These are phyloP conservation scores for Pontederia paniculata DNA, from an alignment of 176 grass and related monocot species.

Conservation along the genomic window DNA sequence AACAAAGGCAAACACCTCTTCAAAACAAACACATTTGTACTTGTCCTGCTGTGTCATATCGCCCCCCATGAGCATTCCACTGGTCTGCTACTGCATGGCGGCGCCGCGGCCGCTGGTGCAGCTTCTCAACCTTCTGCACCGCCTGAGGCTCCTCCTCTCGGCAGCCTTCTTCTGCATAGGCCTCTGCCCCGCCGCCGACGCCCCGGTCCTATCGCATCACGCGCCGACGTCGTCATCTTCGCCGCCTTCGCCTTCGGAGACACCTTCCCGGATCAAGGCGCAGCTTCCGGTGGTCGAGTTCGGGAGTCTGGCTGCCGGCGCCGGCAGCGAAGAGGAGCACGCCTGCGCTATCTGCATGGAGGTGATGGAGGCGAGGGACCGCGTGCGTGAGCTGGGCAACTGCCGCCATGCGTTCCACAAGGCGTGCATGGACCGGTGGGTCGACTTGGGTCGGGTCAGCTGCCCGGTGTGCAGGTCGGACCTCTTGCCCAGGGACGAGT, in stretches of 20 bases:
- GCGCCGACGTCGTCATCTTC: slow-evolving; percentile 3
- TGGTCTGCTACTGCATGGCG: slow-evolving; percentile 44
- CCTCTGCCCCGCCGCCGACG: slow-evolving; percentile 33
- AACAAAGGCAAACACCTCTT: too few species aligned
- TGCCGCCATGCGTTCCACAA: too few species aligned
- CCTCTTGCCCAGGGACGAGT: too few species aligned
- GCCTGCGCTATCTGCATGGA: background rate
- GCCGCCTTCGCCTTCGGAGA: slow-evolving; percentile 1
- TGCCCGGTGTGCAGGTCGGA: too few species aligned
- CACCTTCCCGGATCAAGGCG: slow-evolving; percentile 31
- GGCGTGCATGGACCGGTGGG: too few species aligned
- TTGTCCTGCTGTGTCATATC: too few species aligned
- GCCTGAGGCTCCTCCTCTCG: slow-evolving; percentile 19
- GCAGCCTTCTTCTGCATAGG: slow-evolving; percentile 28
- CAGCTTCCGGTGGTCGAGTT: slow-evolving; percentile 37
- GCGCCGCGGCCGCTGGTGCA: slow-evolving; percentile 45
- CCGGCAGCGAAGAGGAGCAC: background rate
- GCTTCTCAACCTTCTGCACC: slow-evolving; percentile 39
- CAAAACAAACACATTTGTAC: too few species aligned
- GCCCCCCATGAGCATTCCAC: slow-evolving; percentile 46
- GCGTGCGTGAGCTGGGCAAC: too few species aligned
- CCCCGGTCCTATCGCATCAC: slow-evolving; percentile 5
- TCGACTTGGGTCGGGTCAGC: too few species aligned
- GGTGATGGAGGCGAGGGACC: background rate
- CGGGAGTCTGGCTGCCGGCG: slow-evolving; percentile 12